Percentiles rank a stretch among this genome's conserved stretches.
These are phyloP conservation scores for Yamadazyma mexicana DNA, from an alignment of 1,139 yeast genomes.

Conservation along the genomic window DNA sequence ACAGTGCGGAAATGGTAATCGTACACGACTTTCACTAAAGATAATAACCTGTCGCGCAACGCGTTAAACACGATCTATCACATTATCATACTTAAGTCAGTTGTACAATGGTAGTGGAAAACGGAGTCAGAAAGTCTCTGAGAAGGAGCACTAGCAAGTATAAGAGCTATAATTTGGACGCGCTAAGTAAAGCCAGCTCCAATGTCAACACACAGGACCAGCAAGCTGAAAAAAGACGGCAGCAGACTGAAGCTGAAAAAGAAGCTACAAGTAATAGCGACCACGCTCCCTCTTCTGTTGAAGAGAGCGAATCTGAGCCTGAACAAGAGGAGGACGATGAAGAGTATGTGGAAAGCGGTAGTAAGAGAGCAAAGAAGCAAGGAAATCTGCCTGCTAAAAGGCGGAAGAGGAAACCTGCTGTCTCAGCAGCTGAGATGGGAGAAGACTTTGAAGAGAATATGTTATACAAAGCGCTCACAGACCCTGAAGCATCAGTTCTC, in stretches of 20 bases:
- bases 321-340: constrained; percentile 2
- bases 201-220: background rate
- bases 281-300: no score
- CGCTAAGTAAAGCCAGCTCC: constrained; percentile 2
- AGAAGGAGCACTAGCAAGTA: constrained; percentile 3
- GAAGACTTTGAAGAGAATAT: constrained; percentile 46
- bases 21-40: no score
- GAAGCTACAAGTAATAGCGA: no score
- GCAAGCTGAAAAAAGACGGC: background rate
- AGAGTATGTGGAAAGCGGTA: constrained; percentile 4
- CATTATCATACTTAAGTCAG: background rate
- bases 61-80: constrained; percentile 1
- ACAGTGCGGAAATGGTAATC: background rate
- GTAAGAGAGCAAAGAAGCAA: constrained; percentile 3
- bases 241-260: no score
- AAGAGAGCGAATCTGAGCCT: no score
- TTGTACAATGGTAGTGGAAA: background rate
- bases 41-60: constrained; percentile 1
- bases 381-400: background rate
- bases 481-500: constrained; percentile 50
- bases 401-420: background rate
- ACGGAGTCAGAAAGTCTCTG: constrained; percentile 3
- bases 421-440: background rate
- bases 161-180: constrained; percentile 7
- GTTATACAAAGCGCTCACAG: constrained; percentile 52